Evolutionary conservation across 2,329 filamentous ascomycete species (phyloP).

Genomic region (Fusarium begoniae): DNA sequence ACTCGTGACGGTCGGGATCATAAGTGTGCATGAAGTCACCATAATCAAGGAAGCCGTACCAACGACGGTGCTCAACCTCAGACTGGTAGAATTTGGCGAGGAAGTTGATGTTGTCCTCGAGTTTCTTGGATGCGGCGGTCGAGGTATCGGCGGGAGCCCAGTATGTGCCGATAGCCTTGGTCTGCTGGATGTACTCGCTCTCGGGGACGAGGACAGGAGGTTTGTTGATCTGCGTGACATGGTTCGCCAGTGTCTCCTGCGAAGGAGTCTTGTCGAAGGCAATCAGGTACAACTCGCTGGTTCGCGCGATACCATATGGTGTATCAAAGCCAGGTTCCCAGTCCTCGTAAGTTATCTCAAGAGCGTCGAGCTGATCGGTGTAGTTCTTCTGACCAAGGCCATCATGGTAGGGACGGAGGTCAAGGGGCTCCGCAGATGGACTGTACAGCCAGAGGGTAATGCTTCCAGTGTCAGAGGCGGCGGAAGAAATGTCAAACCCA

Average conservation of each 20-base stretch:
- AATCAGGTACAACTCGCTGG: slow-evolving; percentile 64
- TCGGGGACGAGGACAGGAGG: slow-evolving; percentile 62
- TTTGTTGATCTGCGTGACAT: slow-evolving; percentile 58
- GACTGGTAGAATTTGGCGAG: slow-evolving; percentile 63
- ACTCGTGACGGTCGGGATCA: slow-evolving; percentile 65
- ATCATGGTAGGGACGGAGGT: slow-evolving; percentile 67
- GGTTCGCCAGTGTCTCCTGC: slow-evolving; percentile 53
- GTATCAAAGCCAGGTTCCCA: slow-evolving; percentile 65
- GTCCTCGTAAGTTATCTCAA: slow-evolving; percentile 72
- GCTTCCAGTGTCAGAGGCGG: slow-evolving; percentile 57
- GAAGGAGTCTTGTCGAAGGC: slow-evolving; percentile 63
- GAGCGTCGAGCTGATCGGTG: slow-evolving; percentile 65
- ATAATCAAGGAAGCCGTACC: slow-evolving; percentile 72
- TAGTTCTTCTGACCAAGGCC: slow-evolving; percentile 65
- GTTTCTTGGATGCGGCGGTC: slow-evolving; percentile 42
- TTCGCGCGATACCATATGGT: slow-evolving; percentile 66
- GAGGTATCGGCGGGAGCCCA: slow-evolving; percentile 56
- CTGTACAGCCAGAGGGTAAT: slow-evolving; percentile 70
- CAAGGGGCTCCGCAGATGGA: slow-evolving; percentile 63
- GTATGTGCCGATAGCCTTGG: slow-evolving; percentile 63
- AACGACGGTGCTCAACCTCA: slow-evolving; percentile 65
- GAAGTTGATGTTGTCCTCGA: slow-evolving; percentile 65
- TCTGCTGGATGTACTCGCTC: slow-evolving; percentile 59
- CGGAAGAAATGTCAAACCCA: slow-evolving; percentile 63
- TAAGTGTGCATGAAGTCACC: slow-evolving; percentile 72